A percentile compares a stretch with the other conserved stretches of the same genome.
Evolutionary conservation across 2,329 filamentous ascomycete genomes (phyloP).

Genomic region (Botrytis sinoallii): DNA sequence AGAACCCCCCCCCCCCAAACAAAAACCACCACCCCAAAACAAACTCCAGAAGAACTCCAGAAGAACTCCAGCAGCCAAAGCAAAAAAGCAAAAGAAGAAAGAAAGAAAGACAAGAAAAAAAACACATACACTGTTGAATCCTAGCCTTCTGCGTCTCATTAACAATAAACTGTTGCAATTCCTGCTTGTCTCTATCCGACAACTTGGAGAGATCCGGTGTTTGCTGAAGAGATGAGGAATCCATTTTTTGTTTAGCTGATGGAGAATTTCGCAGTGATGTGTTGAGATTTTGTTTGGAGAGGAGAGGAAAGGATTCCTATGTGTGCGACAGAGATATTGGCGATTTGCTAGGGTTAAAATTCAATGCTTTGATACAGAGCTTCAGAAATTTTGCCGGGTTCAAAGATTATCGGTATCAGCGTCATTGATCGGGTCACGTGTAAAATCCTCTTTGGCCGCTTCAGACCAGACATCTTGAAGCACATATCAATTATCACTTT

Average conservation of each 20-base stretch:
- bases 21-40: background rate
- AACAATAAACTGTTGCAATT: slow-evolving; percentile 80
- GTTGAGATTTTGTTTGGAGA: background rate
- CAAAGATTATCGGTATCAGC: slow-evolving; percentile 1
- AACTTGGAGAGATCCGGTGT: slow-evolving; percentile 65
- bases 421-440: slow-evolving; percentile 7
- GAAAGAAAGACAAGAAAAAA: background rate
- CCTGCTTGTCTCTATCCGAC: slow-evolving; percentile 76
- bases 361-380: background rate
- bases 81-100: background rate
- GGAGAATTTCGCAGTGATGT: slow-evolving; percentile 29
- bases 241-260: slow-evolving; percentile 37
- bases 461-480: background rate
- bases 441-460: too few species aligned
- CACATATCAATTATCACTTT: background rate
- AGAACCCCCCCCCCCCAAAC: background rate
- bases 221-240: slow-evolving; percentile 29
- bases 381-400: slow-evolving; percentile 5
- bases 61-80: too few species aligned
- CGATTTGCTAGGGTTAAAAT: background rate
- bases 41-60: background rate
- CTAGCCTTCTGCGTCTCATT: slow-evolving; percentile 84
- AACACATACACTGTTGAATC: slow-evolving; percentile 48
- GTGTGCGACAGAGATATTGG: background rate
- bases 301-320: background rate